Conservation (phyloP, 2,329 filamentous ascomycete genomes). For the Mariannaea elegans region DNA sequence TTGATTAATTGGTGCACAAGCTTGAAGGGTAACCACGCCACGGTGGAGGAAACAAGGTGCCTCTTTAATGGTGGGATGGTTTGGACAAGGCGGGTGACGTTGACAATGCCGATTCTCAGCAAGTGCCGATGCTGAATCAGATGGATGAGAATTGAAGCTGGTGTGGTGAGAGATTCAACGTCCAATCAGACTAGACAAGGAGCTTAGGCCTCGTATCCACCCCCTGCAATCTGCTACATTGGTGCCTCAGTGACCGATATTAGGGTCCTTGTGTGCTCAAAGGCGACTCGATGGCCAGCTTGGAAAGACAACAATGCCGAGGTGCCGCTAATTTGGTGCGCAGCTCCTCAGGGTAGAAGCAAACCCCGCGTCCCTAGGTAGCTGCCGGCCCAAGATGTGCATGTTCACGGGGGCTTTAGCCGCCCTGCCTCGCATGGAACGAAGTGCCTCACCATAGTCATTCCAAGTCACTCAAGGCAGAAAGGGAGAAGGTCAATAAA, state of each 20-base stretch:
- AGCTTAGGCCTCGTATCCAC: not conserved
- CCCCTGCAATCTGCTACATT: not conserved
- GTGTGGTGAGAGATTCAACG: not conserved
- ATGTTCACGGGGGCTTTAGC: too few species aligned
- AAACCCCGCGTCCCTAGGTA: not conserved
- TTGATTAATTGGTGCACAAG: constrained; percentile 3
- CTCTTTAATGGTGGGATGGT: not conserved
- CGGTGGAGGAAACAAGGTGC: constrained; percentile 3
- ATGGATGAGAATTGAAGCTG: constrained; percentile 10
- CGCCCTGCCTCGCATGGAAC: too few species aligned
- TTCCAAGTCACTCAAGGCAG: too few species aligned
- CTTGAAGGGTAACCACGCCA: constrained; percentile 15
- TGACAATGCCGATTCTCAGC: not conserved
- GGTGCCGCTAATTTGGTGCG: not conserved
- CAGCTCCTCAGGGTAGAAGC: not conserved
- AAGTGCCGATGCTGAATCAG: constrained; percentile 7
- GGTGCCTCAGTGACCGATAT: constrained; percentile 4
- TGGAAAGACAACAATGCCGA: not conserved
- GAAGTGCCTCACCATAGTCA: too few species aligned
- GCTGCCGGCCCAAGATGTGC: too few species aligned
- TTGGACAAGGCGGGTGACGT: constrained; percentile 10
- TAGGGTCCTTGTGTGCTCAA: not conserved
- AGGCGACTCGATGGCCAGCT: not conserved
- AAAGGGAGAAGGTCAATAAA: too few species aligned
- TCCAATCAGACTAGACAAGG: not conserved